phyloP scores from a whole-genome alignment of 352 stramenopile genomes.

The Aphanomyces astaci region DNA sequence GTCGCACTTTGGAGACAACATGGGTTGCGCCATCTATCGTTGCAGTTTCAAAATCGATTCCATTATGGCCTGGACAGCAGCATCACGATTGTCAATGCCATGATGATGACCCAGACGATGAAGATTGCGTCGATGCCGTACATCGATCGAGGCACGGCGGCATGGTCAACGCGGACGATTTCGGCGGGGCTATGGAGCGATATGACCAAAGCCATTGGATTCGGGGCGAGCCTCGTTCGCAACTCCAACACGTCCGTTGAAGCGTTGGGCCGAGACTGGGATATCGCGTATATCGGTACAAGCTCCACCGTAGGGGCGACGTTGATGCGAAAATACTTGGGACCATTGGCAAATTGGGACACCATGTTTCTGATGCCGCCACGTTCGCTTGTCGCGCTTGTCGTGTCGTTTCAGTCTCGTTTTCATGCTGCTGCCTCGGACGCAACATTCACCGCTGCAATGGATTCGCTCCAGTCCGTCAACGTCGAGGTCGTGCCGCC shows the following conservation, averaged over 20 bases:
- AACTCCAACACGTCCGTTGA: not conserved
- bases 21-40: not conserved
- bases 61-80: not conserved
- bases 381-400: not conserved
- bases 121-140: not conserved
- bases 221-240: not conserved
- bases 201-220: not conserved
- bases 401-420: not conserved
- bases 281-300: not conserved
- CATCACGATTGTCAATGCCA: constrained; percentile 4
- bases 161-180: not conserved
- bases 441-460: not conserved
- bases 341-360: not conserved
- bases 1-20: not conserved
- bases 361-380: not conserved
- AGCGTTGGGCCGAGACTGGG: not conserved
- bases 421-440: not conserved
- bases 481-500: not conserved
- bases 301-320: not conserved
- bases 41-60: constrained; percentile 18
- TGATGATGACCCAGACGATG: not conserved
- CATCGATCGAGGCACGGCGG: not conserved
- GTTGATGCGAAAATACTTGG: not conserved
- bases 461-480: not conserved
- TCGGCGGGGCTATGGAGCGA: constrained; percentile 15